Base-by-base conservation (phyloP, 768 basidiomycete species). In the Boletus huronensis region DNA sequence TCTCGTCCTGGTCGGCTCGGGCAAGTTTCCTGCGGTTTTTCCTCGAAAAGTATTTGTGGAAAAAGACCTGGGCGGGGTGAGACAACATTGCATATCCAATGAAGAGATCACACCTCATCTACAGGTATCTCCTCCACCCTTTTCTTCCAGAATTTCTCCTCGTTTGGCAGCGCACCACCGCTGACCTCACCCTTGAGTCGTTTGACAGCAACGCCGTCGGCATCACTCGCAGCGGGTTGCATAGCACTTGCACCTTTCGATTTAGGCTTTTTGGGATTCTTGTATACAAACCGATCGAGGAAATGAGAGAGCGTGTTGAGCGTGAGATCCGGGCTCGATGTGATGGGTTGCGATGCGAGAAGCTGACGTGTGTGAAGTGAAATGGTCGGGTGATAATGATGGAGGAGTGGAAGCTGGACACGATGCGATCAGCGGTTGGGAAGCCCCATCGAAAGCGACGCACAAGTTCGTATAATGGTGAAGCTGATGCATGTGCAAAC, bases 251-350 rank as follows among this genome's bases (percentile, higher is more conserved):
- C 78, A n/a, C 94, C 95, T 65, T 85, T 87, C 8, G 81, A 74
- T 52, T 75, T 78, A 2, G 72, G 58, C 62, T 87, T 85, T 75
- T 98, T 98, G 1, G 94, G 87, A 68, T 98, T 98, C 71, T 94
- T 92, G 77, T 93, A 98, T 40, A 98, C 91, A 74, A 98, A 98
- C 3, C 95, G 84, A 67, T 98, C 97, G 38, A 98, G 81, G 82
- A 99, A 98, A 64, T 94, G 91, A 0, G 90, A 87, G 23, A 98
- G 82, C 0, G 94, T 95, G 74, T 97, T 94, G 53, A 93, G 84
- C 10, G 90, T 85, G 45, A 99, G 87, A 65, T 98, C 95, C 0
- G 92, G 81, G 9, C 83, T 87, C 10, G 90, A 87, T 0, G 92
- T 91, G 11, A 98, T 74, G 0, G 88, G 86, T 45, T 86, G 78